These are phyloP conservation scores for Fusarium albosuccineum DNA, from an alignment of 2,329 filamentous ascomycete genomes.

Conservation along the genomic window DNA sequence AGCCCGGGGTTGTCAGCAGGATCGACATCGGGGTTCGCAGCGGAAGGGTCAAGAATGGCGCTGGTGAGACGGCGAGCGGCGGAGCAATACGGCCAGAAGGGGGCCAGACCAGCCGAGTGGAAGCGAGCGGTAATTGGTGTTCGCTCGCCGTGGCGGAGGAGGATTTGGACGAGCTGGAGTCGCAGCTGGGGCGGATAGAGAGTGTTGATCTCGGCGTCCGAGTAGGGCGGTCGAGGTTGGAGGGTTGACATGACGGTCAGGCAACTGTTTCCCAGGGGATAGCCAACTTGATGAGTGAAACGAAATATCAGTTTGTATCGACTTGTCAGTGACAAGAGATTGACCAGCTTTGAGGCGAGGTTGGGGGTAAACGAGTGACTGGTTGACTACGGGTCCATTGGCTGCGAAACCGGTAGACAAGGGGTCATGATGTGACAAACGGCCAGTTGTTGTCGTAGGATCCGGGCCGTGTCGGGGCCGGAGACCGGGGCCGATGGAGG, in stretches of 20 bases:
- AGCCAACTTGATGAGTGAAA: neutral
- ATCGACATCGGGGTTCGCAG: constrained; percentile 47
- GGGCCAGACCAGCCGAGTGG: constrained; percentile 76
- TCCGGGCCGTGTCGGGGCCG: constrained; percentile 26
- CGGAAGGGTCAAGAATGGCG: constrained; percentile 60
- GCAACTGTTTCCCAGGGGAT: neutral
- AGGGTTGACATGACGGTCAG: constrained; percentile 78
- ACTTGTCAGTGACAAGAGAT: neutral
- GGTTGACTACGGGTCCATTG: neutral
- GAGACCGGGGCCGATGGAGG: constrained; percentile 25
- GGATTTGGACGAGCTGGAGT: constrained; percentile 90
- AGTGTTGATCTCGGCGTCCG: constrained; percentile 79
- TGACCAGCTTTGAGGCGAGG: neutral
- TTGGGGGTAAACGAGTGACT: neutral
- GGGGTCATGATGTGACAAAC: constrained; percentile 19
- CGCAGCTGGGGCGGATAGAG: constrained; percentile 86
- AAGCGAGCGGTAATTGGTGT: constrained; percentile 92
- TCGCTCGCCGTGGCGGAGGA: constrained; percentile 83
- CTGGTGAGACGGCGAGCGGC: constrained; percentile 77
- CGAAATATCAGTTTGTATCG: neutral
- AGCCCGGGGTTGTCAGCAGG: constrained; percentile 49
- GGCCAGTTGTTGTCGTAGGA: constrained; percentile 8
- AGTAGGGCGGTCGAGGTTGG: constrained; percentile 80
- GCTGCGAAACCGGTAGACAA: neutral
- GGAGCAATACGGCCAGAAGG: constrained; percentile 92